These are phyloP conservation scores for Phaeotremella skinneri DNA, from an alignment of 768 basidiomycete species.

Conservation along the genomic window DNA sequence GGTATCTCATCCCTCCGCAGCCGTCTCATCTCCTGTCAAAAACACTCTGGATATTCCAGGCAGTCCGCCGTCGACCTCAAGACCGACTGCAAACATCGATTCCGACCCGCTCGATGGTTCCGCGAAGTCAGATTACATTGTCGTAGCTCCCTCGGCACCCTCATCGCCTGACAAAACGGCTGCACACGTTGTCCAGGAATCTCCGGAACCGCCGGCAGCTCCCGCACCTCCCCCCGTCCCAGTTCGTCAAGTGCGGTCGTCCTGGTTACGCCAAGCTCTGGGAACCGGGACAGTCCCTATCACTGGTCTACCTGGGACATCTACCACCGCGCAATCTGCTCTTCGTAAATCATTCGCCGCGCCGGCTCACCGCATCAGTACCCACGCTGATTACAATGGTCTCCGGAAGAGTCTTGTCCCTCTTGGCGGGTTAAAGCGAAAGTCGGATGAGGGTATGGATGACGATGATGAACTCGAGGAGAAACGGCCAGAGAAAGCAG, in stretches of 20 bases:
- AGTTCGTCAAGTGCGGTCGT: slow-evolving; percentile 39
- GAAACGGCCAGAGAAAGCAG: slow-evolving; percentile 35
- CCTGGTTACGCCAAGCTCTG: slow-evolving; percentile 44
- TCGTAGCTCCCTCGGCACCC: not conserved
- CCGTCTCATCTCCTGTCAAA: not conserved
- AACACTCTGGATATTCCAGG: not conserved
- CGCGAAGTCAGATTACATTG: too few species aligned
- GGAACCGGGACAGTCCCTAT: slow-evolving; percentile 27
- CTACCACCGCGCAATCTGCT: not conserved
- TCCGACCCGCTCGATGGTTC: not conserved
- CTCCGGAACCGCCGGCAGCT: not conserved
- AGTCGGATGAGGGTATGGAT: slow-evolving; percentile 28
- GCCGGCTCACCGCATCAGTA: not conserved
- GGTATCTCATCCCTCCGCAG: slow-evolving; percentile 6
- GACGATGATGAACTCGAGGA: slow-evolving; percentile 18
- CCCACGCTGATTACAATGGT: slow-evolving; percentile 25
- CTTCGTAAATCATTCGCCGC: slow-evolving; percentile 2
- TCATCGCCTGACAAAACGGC: not conserved
- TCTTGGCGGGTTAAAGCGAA: slow-evolving; percentile 36
- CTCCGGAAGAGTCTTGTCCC: slow-evolving; percentile 37
- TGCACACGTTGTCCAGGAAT: not conserved
- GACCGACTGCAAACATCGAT: too few species aligned
- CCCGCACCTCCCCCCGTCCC: slow-evolving; percentile 13
- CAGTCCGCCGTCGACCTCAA: not conserved
- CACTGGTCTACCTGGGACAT: not conserved